Conservation (phyloP, 805 yeast genomes). For the Metschnikowia reukaufii region DNA sequence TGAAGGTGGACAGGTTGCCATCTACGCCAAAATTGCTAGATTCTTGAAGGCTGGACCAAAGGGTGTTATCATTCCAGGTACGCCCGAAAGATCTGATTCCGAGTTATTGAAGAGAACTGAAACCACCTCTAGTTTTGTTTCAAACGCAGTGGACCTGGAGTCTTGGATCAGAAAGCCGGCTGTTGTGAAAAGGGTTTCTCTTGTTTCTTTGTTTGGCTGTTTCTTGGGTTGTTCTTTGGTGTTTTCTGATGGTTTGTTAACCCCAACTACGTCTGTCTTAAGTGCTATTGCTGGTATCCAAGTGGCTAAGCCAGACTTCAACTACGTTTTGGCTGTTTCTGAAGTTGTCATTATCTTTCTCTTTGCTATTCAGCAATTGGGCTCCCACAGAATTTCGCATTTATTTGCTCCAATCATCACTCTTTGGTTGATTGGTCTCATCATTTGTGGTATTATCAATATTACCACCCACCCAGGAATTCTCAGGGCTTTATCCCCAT, state of each 20-base stretch:
- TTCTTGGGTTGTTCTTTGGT: conserved; percentile 59
- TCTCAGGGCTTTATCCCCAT: conserved; percentile 51
- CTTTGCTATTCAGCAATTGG: conserved; percentile 49
- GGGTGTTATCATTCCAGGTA: conserved; percentile 47
- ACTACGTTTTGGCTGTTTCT: conserved; percentile 48
- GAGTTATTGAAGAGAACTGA: conserved; percentile 36
- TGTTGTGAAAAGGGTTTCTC: conserved; percentile 31
- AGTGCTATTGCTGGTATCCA: conserved; percentile 58
- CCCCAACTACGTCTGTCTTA: conserved; percentile 63
- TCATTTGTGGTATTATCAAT: conserved; percentile 47
- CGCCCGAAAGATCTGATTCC: conserved; percentile 30
- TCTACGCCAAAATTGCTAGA: conserved; percentile 57
- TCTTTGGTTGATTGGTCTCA: conserved; percentile 49
- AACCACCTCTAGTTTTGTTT: conserved; percentile 32
- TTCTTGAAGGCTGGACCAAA: conserved; percentile 46
- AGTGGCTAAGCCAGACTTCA: conserved; percentile 48
- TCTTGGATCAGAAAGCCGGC: conserved; percentile 24
- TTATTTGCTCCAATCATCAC: conserved; percentile 56
- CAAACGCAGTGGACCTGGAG: conserved; percentile 19
- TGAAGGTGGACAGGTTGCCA: conserved; percentile 67
- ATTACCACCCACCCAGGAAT: conserved; percentile 45
- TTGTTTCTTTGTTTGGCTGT: conserved; percentile 37
- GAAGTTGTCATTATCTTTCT: conserved; percentile 46
- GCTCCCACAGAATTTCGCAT: conserved; percentile 49
- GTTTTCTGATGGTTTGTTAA: conserved; percentile 58